phyloP scores from a whole-genome alignment of 1,284 basidiomycete species.

The Meira nashicola region DNA sequence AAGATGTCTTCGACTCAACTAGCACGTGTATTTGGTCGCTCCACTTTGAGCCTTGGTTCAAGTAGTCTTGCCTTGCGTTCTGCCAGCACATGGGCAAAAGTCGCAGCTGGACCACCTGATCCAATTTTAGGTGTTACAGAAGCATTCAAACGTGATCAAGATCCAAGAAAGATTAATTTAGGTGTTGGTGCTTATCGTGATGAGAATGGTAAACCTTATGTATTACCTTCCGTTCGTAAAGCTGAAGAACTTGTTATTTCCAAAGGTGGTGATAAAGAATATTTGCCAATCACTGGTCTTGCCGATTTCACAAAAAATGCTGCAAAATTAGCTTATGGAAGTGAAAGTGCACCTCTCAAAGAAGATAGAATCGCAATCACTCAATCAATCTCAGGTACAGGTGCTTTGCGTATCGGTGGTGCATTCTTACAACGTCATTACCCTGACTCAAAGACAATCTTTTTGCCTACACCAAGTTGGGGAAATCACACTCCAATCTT shows the following conservation, averaged over 20 bases:
- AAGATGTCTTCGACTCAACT: too few relatives aligned
- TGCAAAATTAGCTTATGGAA: constrained; percentile 84
- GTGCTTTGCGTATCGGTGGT: constrained; percentile 91
- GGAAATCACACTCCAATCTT: constrained; percentile 80
- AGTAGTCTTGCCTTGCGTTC: neutral
- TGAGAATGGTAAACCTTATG: constrained; percentile 88
- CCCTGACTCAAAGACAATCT: constrained; percentile 80
- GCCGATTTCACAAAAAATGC: constrained; percentile 82
- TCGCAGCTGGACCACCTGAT: constrained; percentile 83
- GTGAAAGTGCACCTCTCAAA: constrained; percentile 64
- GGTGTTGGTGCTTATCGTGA: constrained; percentile 81
- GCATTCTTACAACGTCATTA: constrained; percentile 83
- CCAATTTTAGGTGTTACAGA: constrained; percentile 89
- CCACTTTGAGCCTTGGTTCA: too few relatives aligned
- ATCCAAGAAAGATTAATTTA: constrained; percentile 93
- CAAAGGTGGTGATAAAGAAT: constrained; percentile 86
- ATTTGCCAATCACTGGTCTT: constrained; percentile 91
- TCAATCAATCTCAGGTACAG: constrained; percentile 96
- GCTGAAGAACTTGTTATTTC: constrained; percentile 73
- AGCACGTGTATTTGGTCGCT: too few relatives aligned
- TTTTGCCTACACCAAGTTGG: constrained; percentile 92
- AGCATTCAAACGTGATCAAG: constrained; percentile 77
- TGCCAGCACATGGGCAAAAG: constrained; percentile 71
- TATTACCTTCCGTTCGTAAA: constrained; percentile 84
- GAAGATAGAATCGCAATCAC: constrained; percentile 72